Evolutionary conservation across 208 protist genomes (phyloP).

Genomic region (Trypanosoma melophagium): DNA sequence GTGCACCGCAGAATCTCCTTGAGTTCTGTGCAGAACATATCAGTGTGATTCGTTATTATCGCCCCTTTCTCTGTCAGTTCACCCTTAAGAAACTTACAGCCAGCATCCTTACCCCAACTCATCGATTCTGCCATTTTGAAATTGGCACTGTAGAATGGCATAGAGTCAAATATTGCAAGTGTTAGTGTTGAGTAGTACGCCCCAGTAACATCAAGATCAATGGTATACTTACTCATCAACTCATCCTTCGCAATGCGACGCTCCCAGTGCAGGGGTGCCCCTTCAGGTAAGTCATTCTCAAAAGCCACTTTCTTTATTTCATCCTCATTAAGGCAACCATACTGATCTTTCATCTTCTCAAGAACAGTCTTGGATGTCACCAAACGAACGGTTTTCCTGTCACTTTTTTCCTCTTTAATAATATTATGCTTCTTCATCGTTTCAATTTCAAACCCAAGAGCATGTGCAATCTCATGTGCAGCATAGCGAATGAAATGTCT

Average conservation of each 20-base stretch:
- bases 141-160: slow-evolving; percentile 68
- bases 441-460: slow-evolving; percentile 22
- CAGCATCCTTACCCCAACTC: slow-evolving; percentile 54
- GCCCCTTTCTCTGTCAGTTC: slow-evolving; percentile 46
- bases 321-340: slow-evolving; percentile 5
- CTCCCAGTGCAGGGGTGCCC: slow-evolving; percentile 28
- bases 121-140: slow-evolving; percentile 59
- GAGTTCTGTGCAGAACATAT: slow-evolving; percentile 47
- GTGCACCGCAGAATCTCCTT: slow-evolving; percentile 27
- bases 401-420: neutral
- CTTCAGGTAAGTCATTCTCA: slow-evolving; percentile 16
- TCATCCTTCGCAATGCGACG: slow-evolving; percentile 31
- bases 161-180: slow-evolving; percentile 68
- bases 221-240: slow-evolving; percentile 16
- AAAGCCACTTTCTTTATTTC: slow-evolving; percentile 31
- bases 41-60: slow-evolving; percentile 28
- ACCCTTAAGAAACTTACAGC: slow-evolving; percentile 50
- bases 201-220: too few relatives aligned
- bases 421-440: neutral
- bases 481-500: neutral
- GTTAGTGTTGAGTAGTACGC: slow-evolving; percentile 67
- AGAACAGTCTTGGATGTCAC: slow-evolving; percentile 28
- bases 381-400: neutral
- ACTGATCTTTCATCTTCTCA: slow-evolving; percentile 27
- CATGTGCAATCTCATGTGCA: slow-evolving; percentile 33